Evolutionary conservation across 306 rosid genomes (phyloP).

Genomic region (Acacia acuminata): DNA sequence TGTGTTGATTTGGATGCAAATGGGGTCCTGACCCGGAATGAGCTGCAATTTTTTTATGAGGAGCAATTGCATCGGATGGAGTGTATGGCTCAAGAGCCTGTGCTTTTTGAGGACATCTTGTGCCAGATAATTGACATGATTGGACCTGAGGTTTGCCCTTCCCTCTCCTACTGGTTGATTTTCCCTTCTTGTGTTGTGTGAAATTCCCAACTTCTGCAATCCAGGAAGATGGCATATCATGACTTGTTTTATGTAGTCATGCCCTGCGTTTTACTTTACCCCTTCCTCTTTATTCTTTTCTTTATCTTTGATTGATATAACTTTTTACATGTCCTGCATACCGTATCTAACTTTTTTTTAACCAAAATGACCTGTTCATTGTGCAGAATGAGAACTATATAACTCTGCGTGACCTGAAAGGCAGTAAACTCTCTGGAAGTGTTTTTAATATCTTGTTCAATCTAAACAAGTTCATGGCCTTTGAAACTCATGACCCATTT

Average conservation of each 20-base stretch:
- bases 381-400: constrained; percentile 80
- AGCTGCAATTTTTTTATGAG: constrained; percentile 97
- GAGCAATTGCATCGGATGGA: constrained; percentile 99
- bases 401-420: constrained; percentile 83
- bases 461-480: constrained; percentile 99
- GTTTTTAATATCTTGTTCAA: constrained; percentile 93
- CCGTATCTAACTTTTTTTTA: neutral
- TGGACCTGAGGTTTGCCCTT: constrained; percentile 79
- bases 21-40: constrained; percentile 86
- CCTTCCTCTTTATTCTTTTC: neutral
- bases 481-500: constrained; percentile 97
- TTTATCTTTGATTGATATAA: constrained; percentile 21
- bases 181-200: constrained; percentile 22
- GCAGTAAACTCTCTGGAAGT: constrained; percentile 95
- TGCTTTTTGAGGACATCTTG: constrained; percentile 96
- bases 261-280: constrained; percentile 9
- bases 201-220: neutral
- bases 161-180: constrained; percentile 28
- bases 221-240: constrained; percentile 9
- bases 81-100: constrained; percentile 99
- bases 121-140: constrained; percentile 98
- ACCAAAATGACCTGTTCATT: constrained; percentile 26
- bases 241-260: constrained; percentile 7
- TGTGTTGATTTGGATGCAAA: constrained; percentile 98
- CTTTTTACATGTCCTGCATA: constrained; percentile 4